A percentile compares a stretch with the other conserved stretches of the same genome.
Conservation (phyloP, 176 grass and related monocot genomes). For the Aegilops longissima region DNA sequence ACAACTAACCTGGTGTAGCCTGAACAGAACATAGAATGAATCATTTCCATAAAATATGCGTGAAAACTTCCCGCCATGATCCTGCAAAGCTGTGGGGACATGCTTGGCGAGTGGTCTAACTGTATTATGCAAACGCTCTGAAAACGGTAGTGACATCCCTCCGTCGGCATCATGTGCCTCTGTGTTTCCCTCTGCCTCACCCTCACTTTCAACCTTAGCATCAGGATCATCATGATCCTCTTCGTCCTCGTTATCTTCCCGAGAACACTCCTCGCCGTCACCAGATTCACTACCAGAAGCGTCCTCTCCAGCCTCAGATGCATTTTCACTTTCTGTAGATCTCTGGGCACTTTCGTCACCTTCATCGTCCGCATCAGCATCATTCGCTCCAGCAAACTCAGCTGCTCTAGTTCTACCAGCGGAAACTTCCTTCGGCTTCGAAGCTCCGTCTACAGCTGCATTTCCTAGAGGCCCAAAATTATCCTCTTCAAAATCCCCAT, state of each 20-base stretch:
- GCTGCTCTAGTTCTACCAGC: conserved; percentile 21
- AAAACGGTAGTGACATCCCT: conserved; percentile 50
- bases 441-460: conserved; percentile 14
- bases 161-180: conserved; percentile 40
- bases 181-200: conserved; percentile 47
- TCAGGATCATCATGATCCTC: conserved; percentile 67
- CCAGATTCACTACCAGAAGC: conserved; percentile 68
- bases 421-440: conserved; percentile 34
- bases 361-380: conserved; percentile 66
- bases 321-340: conserved; percentile 70
- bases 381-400: conserved; percentile 52
- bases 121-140: conserved; percentile 27
- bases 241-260: conserved; percentile 57
- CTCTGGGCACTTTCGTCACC: conserved; percentile 60
- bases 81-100: conserved; percentile 40
- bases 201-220: conserved; percentile 61
- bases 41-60: conserved; percentile 68
- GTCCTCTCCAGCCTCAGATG: conserved; percentile 66
- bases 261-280: conserved; percentile 59
- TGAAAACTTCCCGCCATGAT: conserved; percentile 29
- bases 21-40: conserved; percentile 69
- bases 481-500: conserved; percentile 54
- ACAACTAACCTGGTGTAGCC: conserved; percentile 59
- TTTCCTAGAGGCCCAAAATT: conserved; percentile 45
- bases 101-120: conserved; percentile 57